These are phyloP conservation scores for Tagetes patula DNA, from an alignment of 129 eudicot species.

Conservation along the genomic window DNA sequence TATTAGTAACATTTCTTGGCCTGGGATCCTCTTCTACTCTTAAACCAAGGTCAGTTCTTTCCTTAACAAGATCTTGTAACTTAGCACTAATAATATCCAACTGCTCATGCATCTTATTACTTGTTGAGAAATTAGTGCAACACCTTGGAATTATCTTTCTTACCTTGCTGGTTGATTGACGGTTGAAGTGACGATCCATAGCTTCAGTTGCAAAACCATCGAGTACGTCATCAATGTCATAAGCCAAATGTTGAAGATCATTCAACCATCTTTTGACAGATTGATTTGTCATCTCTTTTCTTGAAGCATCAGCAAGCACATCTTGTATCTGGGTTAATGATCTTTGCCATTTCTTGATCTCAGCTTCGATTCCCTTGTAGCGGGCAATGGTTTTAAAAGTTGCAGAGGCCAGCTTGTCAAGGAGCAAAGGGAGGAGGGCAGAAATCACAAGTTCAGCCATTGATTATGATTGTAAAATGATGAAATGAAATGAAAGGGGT, in stretches of 20 bases:
- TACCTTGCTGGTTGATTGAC: background rate
- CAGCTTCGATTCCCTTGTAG: too few relatives aligned
- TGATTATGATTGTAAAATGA: too few relatives aligned
- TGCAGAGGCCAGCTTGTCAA: too few relatives aligned
- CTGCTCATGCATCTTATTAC: background rate
- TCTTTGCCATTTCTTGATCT: too few relatives aligned
- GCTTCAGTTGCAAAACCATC: background rate
- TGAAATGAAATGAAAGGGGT: too few relatives aligned
- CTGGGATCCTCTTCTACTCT: background rate
- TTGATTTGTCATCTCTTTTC: too few relatives aligned
- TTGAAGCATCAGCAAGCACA: background rate
- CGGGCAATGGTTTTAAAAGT: too few relatives aligned
- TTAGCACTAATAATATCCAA: background rate
- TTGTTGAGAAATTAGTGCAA: background rate
- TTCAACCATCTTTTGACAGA: too few relatives aligned
- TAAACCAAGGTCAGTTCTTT: background rate
- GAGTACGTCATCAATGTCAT: too few relatives aligned
- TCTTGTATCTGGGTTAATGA: background rate
- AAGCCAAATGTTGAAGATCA: too few relatives aligned
- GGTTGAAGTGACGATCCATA: background rate
- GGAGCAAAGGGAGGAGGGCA: too few relatives aligned
- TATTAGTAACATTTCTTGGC: background rate
- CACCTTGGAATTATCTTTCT: background rate
- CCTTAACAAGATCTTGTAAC: background rate
- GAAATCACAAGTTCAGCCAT: too few relatives aligned